Evolutionary conservation across 225 moss, liverwort and hornwort genomes (phyloP).

Genomic region (Pseudoscleropodium purum): DNA sequence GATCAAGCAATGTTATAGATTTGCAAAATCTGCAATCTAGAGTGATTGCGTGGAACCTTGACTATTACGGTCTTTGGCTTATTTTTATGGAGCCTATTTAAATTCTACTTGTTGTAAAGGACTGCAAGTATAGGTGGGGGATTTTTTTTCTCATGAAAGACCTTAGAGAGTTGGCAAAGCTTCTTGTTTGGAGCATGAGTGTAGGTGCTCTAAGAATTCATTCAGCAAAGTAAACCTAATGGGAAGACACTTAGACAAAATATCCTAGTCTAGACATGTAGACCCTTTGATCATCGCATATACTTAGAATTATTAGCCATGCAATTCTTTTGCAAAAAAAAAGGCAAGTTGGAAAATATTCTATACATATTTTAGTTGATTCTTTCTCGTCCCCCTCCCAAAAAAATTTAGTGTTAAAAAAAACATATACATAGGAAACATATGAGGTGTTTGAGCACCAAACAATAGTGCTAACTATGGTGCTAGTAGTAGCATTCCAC

Average conservation of each 20-base stretch:
- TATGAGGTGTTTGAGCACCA: neutral
- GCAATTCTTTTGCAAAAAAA: neutral
- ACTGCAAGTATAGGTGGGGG: accelerated
- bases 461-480: no score
- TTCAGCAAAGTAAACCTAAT: neutral
- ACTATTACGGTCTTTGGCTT: accelerated
- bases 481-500: neutral
- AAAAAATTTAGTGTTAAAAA: neutral
- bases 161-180: accelerated
- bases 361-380: accelerated
- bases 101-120: neutral
- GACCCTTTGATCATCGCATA: neutral
- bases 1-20: neutral
- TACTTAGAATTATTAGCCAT: neutral
- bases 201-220: neutral
- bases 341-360: accelerated
- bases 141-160: neutral
- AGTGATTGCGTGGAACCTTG: accelerated
- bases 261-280: accelerated
- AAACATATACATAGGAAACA: neutral
- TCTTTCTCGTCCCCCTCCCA: no score
- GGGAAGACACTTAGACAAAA: neutral
- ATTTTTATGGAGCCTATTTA: accelerated
- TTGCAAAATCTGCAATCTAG: accelerated
- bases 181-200: neutral